Percentiles rank a stretch among this genome's conserved stretches.
phyloP scores from a whole-genome alignment of 2,329 filamentous ascomycete species.

The Nemania abortiva region DNA sequence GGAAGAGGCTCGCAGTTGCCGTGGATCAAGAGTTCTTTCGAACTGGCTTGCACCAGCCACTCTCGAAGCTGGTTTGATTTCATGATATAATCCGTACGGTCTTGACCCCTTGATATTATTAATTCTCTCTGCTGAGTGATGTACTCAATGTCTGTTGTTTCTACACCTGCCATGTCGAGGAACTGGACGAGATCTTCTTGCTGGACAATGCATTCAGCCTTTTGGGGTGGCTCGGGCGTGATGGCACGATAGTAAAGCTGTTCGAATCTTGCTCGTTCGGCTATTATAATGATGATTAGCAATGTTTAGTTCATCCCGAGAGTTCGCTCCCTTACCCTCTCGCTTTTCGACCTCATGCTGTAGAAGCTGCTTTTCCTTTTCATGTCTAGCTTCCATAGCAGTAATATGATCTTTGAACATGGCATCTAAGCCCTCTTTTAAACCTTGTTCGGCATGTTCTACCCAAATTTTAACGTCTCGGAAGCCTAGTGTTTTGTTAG shows the following conservation, averaged over 20 bases:
- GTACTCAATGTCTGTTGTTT: constrained; percentile 16
- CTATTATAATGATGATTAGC: constrained; percentile 9
- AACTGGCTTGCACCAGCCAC: constrained; percentile 25
- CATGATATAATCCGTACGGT: constrained; percentile 27
- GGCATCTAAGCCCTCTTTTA: constrained; percentile 3
- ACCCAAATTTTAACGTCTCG: constrained; percentile 3
- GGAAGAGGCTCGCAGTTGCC: constrained; percentile 18
- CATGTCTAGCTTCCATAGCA: constrained; percentile 20
- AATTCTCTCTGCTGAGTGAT: constrained; percentile 23
- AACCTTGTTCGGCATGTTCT: background rate
- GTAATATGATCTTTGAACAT: constrained; percentile 27
- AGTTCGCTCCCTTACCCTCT: constrained; percentile 13
- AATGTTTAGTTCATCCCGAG: background rate
- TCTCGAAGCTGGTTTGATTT: constrained; percentile 15
- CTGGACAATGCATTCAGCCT: constrained; percentile 2
- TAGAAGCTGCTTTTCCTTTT: constrained; percentile 25
- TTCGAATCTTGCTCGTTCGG: constrained; percentile 18
- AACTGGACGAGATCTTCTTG: constrained; percentile 17
- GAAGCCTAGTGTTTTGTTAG: no score
- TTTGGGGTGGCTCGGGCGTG: constrained; percentile 9
- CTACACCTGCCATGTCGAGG: constrained; percentile 9
- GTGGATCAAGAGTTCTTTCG: constrained; percentile 28
- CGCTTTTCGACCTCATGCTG: constrained; percentile 15
- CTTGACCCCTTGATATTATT: constrained; percentile 17
- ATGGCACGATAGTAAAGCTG: constrained; percentile 22